Conservation (phyloP, 805 yeast species). For the Millerozyma miso region DNA sequence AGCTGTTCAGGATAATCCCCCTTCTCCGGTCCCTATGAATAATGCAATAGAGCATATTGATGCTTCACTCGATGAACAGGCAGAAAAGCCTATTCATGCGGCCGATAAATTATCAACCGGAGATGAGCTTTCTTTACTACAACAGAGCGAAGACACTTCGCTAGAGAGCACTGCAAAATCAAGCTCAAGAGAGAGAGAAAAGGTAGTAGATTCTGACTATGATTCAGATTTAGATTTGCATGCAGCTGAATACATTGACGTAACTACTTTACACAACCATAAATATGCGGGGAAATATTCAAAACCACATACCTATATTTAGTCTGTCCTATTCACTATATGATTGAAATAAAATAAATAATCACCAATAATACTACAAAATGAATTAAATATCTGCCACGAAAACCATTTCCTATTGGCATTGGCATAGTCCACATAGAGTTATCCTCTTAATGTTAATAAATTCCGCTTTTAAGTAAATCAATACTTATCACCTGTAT, state of each 20-base stretch:
- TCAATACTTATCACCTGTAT: no score
- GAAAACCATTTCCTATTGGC: background rate
- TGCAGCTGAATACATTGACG: slow-evolving; percentile 14
- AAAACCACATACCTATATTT: background rate
- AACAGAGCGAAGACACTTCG: background rate
- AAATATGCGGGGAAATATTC: slow-evolving; percentile 6
- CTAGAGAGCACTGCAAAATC: background rate
- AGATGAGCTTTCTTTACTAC: background rate
- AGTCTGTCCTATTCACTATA: background rate
- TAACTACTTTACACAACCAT: slow-evolving; percentile 7
- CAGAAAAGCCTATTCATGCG: slow-evolving; percentile 5
- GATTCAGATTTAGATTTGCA: slow-evolving; percentile 22
- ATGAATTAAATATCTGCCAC: slow-evolving; percentile 3
- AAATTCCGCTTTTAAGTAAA: no score
- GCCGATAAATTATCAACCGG: background rate
- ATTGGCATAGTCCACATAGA: no score
- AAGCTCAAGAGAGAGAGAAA: slow-evolving; percentile 10
- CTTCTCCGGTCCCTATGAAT: background rate
- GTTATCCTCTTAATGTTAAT: no score
- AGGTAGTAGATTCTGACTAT: slow-evolving; percentile 20
- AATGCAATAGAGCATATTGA: background rate
- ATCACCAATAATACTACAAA: slow-evolving; percentile 1
- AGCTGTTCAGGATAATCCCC: background rate
- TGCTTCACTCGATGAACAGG: slow-evolving; percentile 8
- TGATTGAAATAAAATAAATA: background rate